A percentile compares a stretch with the other conserved stretches of the same genome.
Conservation (phyloP, 176 grass and related monocot genomes). For the Oryza rufipogon region DNA sequence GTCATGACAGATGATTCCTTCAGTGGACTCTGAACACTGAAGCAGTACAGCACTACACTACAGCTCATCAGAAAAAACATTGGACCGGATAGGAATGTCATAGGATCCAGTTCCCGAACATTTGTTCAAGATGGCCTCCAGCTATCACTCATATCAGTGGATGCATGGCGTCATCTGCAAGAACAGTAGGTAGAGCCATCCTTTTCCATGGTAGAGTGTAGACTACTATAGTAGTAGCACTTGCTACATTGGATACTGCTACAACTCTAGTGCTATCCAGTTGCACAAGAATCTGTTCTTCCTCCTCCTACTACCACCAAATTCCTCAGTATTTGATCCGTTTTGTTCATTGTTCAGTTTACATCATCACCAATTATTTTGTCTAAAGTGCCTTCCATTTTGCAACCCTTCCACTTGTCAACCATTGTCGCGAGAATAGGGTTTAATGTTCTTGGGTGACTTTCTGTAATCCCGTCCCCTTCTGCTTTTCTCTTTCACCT, state of each 20-base stretch:
- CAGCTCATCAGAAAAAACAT: background rate
- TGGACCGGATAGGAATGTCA: background rate
- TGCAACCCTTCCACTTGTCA: background rate
- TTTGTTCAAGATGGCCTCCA: background rate
- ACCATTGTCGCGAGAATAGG: background rate
- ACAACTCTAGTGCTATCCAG: conserved; percentile 32
- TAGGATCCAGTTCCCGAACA: background rate
- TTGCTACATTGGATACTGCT: conserved; percentile 31
- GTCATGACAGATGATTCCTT: background rate
- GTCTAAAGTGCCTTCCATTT: background rate
- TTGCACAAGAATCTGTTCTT: conserved; percentile 22
- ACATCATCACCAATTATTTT: background rate
- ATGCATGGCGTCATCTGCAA: conserved; percentile 4
- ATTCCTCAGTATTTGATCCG: background rate
- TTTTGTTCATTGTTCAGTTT: background rate
- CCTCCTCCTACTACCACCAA: background rate
- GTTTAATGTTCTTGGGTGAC: too few species aligned
- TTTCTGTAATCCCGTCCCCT: too few species aligned
- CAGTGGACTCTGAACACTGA: background rate
- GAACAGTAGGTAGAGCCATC: background rate
- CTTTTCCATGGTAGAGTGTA: background rate
- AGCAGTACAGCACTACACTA: background rate
- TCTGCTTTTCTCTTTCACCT: too few species aligned
- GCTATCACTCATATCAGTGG: background rate
- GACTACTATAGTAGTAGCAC: background rate